Evolutionary conservation across 78 protist genomes (phyloP).

Genomic region (Planoprotostelium fungivorum): DNA sequence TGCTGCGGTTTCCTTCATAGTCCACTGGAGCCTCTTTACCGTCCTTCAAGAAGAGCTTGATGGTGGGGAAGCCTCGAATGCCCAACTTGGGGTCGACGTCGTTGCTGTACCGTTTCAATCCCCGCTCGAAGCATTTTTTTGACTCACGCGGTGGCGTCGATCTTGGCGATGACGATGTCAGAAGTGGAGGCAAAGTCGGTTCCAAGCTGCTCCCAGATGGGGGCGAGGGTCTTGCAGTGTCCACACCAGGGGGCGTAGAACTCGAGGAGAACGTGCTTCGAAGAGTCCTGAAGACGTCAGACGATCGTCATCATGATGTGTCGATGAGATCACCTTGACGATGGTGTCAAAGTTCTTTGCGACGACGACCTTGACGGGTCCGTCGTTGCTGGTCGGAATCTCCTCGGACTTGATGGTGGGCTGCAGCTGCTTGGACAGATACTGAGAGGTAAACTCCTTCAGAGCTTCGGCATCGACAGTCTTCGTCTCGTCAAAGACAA

Average conservation of each 20-base stretch:
- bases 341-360: constrained; percentile 49
- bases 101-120: constrained; percentile 17
- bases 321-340: constrained; percentile 2
- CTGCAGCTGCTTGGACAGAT: constrained; percentile 2
- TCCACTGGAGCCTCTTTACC: constrained; percentile 46
- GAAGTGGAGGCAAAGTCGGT: background rate
- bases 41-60: constrained; percentile 60
- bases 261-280: constrained; percentile 82
- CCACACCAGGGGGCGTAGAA: constrained; percentile 89
- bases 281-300: constrained; percentile 15
- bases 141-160: constrained; percentile 65
- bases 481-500: constrained; percentile 7
- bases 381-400: constrained; percentile 44
- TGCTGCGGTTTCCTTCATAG: constrained; percentile 29
- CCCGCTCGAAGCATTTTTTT: background rate
- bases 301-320: background rate
- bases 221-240: constrained; percentile 72
- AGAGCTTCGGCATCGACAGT: constrained; percentile 16
- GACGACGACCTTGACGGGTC: constrained; percentile 67
- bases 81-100: constrained; percentile 26
- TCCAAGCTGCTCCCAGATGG: constrained; percentile 74
- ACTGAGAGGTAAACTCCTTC: constrained; percentile 2
- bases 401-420: constrained; percentile 53
- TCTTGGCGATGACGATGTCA: constrained; percentile 75
- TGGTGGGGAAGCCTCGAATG: constrained; percentile 83